Conservation (phyloP, 441 rosid species). For the Breynia disticha region DNA sequence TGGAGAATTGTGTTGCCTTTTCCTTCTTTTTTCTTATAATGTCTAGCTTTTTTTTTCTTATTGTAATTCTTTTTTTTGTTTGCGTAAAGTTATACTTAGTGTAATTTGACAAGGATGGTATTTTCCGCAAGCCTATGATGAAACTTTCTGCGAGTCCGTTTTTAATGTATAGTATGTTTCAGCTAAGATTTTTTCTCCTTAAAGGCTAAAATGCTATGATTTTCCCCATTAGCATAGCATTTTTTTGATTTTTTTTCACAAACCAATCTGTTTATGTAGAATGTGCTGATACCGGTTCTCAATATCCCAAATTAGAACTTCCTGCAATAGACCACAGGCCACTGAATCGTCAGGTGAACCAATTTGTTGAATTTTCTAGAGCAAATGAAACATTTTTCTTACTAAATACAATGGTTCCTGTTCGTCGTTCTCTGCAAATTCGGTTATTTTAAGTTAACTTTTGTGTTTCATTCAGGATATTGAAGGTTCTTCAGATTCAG, state of each 20-base stretch:
- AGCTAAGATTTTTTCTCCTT: neutral
- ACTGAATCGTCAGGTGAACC: slow-evolving; percentile 51
- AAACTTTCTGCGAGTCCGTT: too few relatives aligned
- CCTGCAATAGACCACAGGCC: slow-evolving; percentile 60
- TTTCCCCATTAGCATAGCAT: neutral
- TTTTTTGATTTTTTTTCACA: neutral
- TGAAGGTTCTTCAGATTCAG: slow-evolving; percentile 24
- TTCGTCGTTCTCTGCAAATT: slow-evolving; percentile 3
- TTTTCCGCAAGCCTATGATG: too few relatives aligned
- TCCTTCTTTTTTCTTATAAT: too few relatives aligned
- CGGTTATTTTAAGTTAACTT: slow-evolving; percentile 8
- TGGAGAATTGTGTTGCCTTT: too few relatives aligned
- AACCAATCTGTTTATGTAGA: slow-evolving; percentile 29
- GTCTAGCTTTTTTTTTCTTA: too few relatives aligned
- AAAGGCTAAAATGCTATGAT: neutral
- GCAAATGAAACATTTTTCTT: too few relatives aligned
- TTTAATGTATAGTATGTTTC: neutral
- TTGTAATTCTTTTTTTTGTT: too few relatives aligned
- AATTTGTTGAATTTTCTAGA: slow-evolving; percentile 8
- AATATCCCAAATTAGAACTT: slow-evolving; percentile 69
- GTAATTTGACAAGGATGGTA: too few relatives aligned
- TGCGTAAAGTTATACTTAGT: too few relatives aligned
- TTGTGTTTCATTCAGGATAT: slow-evolving; percentile 28
- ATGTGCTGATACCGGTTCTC: slow-evolving; percentile 51
- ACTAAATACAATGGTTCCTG: slow-evolving; percentile 2